These are phyloP conservation scores for Aeschynomene evenia DNA, from an alignment of 306 rosid genomes.

Conservation along the genomic window DNA sequence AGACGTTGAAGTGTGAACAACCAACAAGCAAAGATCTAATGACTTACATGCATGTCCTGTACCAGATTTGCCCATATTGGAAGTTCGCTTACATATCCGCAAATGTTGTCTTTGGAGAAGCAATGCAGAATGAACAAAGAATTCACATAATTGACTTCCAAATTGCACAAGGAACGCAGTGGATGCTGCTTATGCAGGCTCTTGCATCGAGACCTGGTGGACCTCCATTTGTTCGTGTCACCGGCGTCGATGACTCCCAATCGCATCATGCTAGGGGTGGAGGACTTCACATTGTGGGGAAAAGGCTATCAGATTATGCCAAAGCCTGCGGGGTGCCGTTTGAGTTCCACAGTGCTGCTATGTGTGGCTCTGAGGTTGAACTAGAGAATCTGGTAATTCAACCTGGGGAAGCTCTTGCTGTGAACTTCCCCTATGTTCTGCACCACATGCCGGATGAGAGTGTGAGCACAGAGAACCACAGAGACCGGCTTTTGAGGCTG, in stretches of 20 bases:
- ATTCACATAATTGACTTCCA: slow-evolving; percentile 94
- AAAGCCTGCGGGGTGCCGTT: slow-evolving; percentile 51
- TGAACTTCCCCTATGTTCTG: slow-evolving; percentile 70
- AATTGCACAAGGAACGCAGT: slow-evolving; percentile 89
- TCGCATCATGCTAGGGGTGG: slow-evolving; percentile 90
- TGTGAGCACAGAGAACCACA: slow-evolving; percentile 78
- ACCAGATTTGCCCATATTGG: slow-evolving; percentile 72
- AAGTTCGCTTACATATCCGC: slow-evolving; percentile 73
- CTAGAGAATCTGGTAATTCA: slow-evolving; percentile 43
- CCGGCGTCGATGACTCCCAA: slow-evolving; percentile 85
- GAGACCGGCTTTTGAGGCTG: slow-evolving; percentile 77
- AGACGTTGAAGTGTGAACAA: slow-evolving; percentile 63
- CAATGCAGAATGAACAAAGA: slow-evolving; percentile 59
- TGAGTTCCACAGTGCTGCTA: slow-evolving; percentile 76
- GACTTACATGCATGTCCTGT: slow-evolving; percentile 73
- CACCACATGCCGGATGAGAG: slow-evolving; percentile 99
- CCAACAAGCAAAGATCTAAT: slow-evolving; percentile 75
- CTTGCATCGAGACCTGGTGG: slow-evolving; percentile 61
- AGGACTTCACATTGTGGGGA: slow-evolving; percentile 71
- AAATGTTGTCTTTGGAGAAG: slow-evolving; percentile 64
- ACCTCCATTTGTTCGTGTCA: slow-evolving; percentile 62
- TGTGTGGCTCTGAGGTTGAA: slow-evolving; percentile 69
- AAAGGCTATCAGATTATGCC: slow-evolving; percentile 48
- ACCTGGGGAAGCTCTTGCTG: slow-evolving; percentile 70
- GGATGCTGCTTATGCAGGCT: slow-evolving; percentile 56